Evolutionary conservation across 2,329 filamentous ascomycete species (phyloP), one percentile per base, ranked within the genome.

Genomic region (Aspergillus sp.): DNA sequence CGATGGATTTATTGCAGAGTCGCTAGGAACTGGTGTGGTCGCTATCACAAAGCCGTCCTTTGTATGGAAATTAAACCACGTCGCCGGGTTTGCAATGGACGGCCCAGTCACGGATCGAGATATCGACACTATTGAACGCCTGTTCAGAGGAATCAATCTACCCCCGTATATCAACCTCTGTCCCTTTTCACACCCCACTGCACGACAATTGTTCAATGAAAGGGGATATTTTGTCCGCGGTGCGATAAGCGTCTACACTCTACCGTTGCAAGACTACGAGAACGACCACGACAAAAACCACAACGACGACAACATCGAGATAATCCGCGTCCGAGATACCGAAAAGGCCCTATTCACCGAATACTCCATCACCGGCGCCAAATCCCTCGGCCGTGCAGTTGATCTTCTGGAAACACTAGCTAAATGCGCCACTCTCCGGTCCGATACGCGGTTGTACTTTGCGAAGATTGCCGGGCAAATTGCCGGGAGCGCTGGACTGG

Each of bases 1-100:
- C 0, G 49, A 31, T 7, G n/a, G 25, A 3, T 52, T 52, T 5
- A 7, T 21, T 6, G 39, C 49, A 2, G 9, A 27, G 9, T 9
- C 37, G 4, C 2, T 43, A 5, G 37, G n/a, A 3, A 55, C 55
- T 33, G 63, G 60, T 3, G 46, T 64, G 1, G 48, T 55, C 11
- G 59, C 56, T n/a, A 46, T 60, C 31, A 64, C 62, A 21, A 60
- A 55, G n/a, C 33, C 53, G 2, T 52, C 49, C 3, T 58, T 63
- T 31, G 49, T 39, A 7, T 23, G 48, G 14, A 60, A 64, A 45
- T 25, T 64, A 17, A 65, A 65, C 51, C 61, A 55, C 41, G 56
- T 56, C 19, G 50, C 54, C 15, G 63, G 62, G 15, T 49, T 65
- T 15, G 63, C 58, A 11, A 64, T 65, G 60, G 52, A 58, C n/a